Base-by-base conservation (phyloP, 2,329 filamentous ascomycete genomes). In the Cytospora mali region DNA sequence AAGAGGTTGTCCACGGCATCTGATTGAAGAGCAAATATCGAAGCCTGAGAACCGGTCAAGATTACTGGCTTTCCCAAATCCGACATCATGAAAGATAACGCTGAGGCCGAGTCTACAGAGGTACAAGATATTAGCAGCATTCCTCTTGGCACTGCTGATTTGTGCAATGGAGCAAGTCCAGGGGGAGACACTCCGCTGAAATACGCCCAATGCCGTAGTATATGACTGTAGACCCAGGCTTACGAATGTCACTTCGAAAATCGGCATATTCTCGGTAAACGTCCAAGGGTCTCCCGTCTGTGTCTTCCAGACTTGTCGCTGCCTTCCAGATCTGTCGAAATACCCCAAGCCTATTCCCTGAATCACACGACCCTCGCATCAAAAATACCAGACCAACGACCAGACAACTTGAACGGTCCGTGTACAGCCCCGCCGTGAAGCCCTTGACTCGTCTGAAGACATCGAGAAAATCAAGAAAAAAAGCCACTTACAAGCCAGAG, bases 1-100 rank as follows among this genome's bases (percentile, higher is more conserved):
- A 97, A 84, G 14, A 97, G 83, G 71, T 97, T 97, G 77, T 96
- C 93, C 42, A 93, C 90, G 11, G 93, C 93, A 74, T 97, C 93
- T 57, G 90, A 95, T 75, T 97, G 93, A 28, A 96, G 84, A 65
- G 93, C 88, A 69, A 95, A 90, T 83, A 97, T 97, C 53, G 92
- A 92, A 0, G 93, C 90, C 73, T 92, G 89, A 3, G 88, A 90
- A 1, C 89, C 89, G 0, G 93, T 97, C 55, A 97, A 81, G 60
- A 97, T 89, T 33, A 97, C 91, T 1, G 93, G 92, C 79, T 97
- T 97, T 56, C 92, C 93, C 16, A 97, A 82, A 71, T 96, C 92
- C 71, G 90, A 85, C 73, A 97, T 85, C 91, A 97, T 96, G 78
- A 97, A 97, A 69, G 91, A 95, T 62, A 97, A 81, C 4, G 93